phyloP scores from a whole-genome alignment of 1,284 basidiomycete species.

The Schizophyllum commune region DNA sequence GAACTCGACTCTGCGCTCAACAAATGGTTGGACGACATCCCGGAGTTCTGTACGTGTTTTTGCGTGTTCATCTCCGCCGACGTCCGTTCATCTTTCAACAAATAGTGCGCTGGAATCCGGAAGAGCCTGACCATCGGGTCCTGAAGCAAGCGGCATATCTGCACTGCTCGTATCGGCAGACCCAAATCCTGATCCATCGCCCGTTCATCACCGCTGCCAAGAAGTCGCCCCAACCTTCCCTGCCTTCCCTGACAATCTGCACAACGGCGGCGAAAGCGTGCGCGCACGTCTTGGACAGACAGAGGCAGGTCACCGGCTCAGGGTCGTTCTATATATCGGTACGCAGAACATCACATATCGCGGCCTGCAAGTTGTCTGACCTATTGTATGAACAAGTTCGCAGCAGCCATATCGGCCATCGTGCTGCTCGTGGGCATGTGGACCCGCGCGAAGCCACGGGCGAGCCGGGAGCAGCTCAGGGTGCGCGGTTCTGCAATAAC shows the following conservation, averaged over 20 bases:
- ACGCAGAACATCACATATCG: too few relatives aligned
- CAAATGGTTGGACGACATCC: constrained; percentile 41
- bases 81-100: neutral
- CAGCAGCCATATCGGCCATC: neutral
- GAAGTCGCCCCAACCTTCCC: constrained; percentile 14
- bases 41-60: constrained; percentile 20
- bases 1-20: constrained; percentile 44
- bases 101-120: constrained; percentile 37
- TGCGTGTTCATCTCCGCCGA: neutral
- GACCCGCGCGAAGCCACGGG: neutral
- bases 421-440: neutral
- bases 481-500: neutral
- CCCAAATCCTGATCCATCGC: constrained; percentile 41
- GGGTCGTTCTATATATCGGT: neutral
- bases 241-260: constrained; percentile 45
- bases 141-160: constrained; percentile 41
- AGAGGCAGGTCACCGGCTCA: neutral
- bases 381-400: too few relatives aligned
- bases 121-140: constrained; percentile 25
- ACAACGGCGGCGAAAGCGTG: constrained; percentile 44
- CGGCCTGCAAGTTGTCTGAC: too few relatives aligned
- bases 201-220: constrained; percentile 37
- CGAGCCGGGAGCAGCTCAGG: neutral
- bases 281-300: constrained; percentile 33
- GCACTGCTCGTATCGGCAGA: constrained; percentile 38